These are phyloP conservation scores for Ceriops decandra DNA, from an alignment of 345 rosid genomes.

Conservation along the genomic window DNA sequence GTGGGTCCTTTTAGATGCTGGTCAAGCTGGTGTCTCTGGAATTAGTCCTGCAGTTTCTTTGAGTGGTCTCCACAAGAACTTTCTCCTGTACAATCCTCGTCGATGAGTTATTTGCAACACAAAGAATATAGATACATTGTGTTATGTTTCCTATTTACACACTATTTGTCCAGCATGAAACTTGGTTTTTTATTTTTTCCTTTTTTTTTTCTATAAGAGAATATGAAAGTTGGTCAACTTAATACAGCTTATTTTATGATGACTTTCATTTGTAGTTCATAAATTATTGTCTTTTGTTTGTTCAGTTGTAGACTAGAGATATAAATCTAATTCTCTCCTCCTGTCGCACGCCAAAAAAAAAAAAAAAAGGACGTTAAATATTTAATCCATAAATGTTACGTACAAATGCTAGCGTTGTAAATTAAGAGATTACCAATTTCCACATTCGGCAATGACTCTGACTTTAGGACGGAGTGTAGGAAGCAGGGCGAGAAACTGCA, in stretches of 20 bases:
- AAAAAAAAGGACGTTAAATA: not conserved
- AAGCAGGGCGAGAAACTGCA: constrained; percentile 87
- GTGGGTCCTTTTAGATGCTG: not conserved
- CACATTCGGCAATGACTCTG: constrained; percentile 83
- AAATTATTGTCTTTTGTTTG: not conserved
- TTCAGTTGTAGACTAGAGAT: no score
- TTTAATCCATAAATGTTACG: not conserved
- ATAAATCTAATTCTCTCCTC: no score
- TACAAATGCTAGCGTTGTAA: not conserved
- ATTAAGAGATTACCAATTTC: constrained; percentile 54
- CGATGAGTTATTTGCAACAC: not conserved
- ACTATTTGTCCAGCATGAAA: not conserved
- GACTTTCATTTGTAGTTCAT: no score
- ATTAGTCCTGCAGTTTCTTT: constrained; percentile 68
- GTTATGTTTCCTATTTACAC: no score
- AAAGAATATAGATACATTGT: not conserved
- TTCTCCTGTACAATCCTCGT: constrained; percentile 49
- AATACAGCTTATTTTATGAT: no score
- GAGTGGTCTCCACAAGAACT: constrained; percentile 81
- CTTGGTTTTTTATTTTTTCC: no score
- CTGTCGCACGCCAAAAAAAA: no score
- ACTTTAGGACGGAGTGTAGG: constrained; percentile 82
- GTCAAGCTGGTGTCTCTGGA: constrained; percentile 25
- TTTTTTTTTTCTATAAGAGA: no score
- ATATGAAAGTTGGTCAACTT: no score